A percentile compares a stretch with the other conserved stretches of the same genome.
Evolutionary conservation across 768 basidiomycete genomes (phyloP).

Genomic region (Mycena maculata): DNA sequence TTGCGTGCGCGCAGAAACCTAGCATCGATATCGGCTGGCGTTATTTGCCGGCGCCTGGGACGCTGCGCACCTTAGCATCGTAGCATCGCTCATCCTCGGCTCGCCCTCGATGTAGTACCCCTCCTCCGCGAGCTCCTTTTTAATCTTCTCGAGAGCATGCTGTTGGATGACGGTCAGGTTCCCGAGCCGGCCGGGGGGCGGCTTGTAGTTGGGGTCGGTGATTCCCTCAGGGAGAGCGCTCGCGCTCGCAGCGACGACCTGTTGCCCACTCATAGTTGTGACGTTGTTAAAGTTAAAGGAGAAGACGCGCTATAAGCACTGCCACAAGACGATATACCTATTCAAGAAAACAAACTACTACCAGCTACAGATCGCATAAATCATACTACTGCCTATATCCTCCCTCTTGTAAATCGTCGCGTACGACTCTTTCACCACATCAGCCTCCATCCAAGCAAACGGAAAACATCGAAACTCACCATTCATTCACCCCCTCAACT

Average conservation of each 20-base stretch:
- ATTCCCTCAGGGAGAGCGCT: slow-evolving; percentile 68
- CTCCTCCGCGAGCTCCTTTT: slow-evolving; percentile 69
- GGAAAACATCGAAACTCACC: neutral
- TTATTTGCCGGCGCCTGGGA: neutral
- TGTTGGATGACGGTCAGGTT: slow-evolving; percentile 75
- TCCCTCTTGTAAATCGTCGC: neutral
- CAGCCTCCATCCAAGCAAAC: neutral
- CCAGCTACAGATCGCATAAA: neutral
- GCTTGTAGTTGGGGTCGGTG: slow-evolving; percentile 75
- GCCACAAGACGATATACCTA: too few relatives aligned
- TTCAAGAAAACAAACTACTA: too few relatives aligned
- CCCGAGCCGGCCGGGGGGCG: slow-evolving; percentile 79
- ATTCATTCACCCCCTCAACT: neutral
- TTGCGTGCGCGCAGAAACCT: slow-evolving; percentile 95
- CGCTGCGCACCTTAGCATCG: slow-evolving; percentile 68
- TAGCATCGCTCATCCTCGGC: slow-evolving; percentile 74
- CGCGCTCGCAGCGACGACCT: slow-evolving; percentile 66
- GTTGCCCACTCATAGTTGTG: too few relatives aligned
- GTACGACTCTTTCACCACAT: neutral
- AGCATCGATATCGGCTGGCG: too few relatives aligned
- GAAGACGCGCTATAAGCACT: too few relatives aligned
- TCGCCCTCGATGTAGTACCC: slow-evolving; percentile 65
- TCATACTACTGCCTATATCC: neutral
- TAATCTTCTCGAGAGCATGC: slow-evolving; percentile 75
- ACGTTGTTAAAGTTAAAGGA: too few relatives aligned